Evolutionary conservation across 2,329 filamentous ascomycete species (phyloP).

Genomic region (Colletotrichum graminicola): DNA sequence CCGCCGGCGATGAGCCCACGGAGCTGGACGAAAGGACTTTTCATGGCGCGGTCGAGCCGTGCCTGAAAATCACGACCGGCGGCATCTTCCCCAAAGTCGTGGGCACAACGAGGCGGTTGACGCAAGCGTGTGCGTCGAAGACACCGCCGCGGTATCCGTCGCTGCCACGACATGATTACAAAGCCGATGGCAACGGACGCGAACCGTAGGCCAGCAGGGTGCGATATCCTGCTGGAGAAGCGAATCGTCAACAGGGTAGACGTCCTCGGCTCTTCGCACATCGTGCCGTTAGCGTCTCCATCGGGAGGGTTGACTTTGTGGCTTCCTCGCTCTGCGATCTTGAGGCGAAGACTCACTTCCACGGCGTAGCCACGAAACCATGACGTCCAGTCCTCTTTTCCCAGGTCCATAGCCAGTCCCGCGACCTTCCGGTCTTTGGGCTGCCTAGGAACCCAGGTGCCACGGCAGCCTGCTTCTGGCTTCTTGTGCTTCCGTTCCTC

Average conservation of each 20-base stretch:
- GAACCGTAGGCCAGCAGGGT: constrained; percentile 22
- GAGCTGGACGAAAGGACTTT: background rate
- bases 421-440: background rate
- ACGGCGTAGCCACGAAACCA: background rate
- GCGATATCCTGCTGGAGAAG: constrained; percentile 17
- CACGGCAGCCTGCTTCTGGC: background rate
- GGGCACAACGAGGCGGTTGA: constrained; percentile 10
- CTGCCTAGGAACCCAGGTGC: constrained; percentile 8
- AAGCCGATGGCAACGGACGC: constrained; percentile 14
- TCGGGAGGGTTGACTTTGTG: constrained; percentile 10
- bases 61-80: constrained; percentile 2
- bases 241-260: background rate
- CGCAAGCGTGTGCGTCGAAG: constrained; percentile 37
- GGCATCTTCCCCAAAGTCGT: background rate
- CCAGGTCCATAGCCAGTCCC: background rate
- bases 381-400: constrained; percentile 1
- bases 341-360: background rate
- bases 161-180: constrained; percentile 4
- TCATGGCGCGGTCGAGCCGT: background rate
- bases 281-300: constrained; percentile 5
- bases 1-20: background rate
- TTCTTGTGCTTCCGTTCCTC: constrained; percentile 10
- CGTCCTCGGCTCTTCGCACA: background rate
- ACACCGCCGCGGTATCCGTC: background rate
- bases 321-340: background rate